Conservation (phyloP, 2,329 filamentous ascomycete species). For the Didymella keratinophila region DNA sequence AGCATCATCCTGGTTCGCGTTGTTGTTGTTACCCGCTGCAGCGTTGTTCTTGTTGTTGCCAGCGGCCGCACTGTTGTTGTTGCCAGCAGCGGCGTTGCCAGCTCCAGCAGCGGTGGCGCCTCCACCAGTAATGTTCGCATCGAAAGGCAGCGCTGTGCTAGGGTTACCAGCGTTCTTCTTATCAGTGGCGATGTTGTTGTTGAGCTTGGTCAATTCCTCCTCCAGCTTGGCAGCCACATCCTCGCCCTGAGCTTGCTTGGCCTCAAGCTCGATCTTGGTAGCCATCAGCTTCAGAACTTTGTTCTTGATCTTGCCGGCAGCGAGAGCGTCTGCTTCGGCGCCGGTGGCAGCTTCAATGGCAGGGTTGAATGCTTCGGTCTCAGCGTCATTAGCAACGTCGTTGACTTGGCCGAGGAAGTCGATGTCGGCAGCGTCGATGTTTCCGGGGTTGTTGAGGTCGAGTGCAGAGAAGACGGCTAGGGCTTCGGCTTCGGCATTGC, state of each 20-base stretch:
- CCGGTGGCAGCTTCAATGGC: slow-evolving; percentile 59
- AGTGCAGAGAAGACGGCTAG: slow-evolving; percentile 63
- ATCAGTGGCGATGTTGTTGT: slow-evolving; percentile 62
- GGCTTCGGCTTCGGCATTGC: slow-evolving; percentile 63
- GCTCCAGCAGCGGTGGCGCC: slow-evolving; percentile 18
- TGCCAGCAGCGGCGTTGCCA: not conserved
- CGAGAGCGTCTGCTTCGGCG: slow-evolving; percentile 55
- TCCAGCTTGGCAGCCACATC: slow-evolving; percentile 56
- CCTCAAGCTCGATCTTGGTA: slow-evolving; percentile 60
- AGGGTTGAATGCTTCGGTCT: slow-evolving; percentile 62
- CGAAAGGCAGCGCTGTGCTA: slow-evolving; percentile 46
- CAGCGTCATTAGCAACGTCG: slow-evolving; percentile 63
- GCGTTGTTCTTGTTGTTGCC: slow-evolving; percentile 3
- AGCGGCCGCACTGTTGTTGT: slow-evolving; percentile 8
- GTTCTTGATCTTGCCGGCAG: slow-evolving; percentile 66
- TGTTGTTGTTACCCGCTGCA: slow-evolving; percentile 1
- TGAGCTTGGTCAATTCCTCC: slow-evolving; percentile 60
- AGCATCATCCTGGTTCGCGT: slow-evolving; percentile 3
- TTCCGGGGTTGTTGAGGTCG: slow-evolving; percentile 56
- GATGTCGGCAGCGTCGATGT: slow-evolving; percentile 58
- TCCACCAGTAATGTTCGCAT: slow-evolving; percentile 39
- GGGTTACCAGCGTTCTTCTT: slow-evolving; percentile 57
- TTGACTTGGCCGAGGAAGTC: slow-evolving; percentile 63
- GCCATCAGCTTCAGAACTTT: slow-evolving; percentile 67
- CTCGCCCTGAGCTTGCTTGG: slow-evolving; percentile 62